Conservation (phyloP, 2,329 filamentous ascomycete genomes). For the Bipolaris victoriae region DNA sequence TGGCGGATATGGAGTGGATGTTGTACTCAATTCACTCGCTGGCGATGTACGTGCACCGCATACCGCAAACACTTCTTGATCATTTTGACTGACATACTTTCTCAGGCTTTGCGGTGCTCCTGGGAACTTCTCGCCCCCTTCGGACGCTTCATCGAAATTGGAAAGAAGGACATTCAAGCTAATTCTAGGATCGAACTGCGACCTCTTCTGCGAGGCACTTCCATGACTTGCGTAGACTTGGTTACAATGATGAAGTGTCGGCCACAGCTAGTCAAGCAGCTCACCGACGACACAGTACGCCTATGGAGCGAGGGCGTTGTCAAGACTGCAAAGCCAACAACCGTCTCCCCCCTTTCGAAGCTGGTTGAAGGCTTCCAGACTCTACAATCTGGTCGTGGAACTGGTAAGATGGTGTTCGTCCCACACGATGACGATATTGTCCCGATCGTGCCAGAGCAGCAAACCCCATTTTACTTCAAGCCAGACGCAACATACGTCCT, state of each 20-base stretch:
- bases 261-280: not conserved
- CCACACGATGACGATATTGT: constrained; percentile 21
- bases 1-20: not conserved
- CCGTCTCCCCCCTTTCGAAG: not conserved
- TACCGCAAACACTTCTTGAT: not conserved
- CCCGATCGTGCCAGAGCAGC: constrained; percentile 1
- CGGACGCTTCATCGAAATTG: constrained; percentile 21
- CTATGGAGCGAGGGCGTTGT: constrained; percentile 3
- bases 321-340: constrained; percentile 3
- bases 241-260: constrained; percentile 2
- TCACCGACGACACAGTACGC: not conserved
- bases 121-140: constrained; percentile 53
- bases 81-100: not conserved
- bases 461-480: not conserved
- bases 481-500: constrained; percentile 26
- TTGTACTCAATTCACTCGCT: constrained; percentile 7
- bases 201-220: constrained; percentile 7
- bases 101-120: constrained; percentile 36
- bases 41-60: constrained; percentile 1
- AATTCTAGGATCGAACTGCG: constrained; percentile 17
- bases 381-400: constrained; percentile 1
- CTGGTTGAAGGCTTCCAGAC: constrained; percentile 3
- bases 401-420: constrained; percentile 46
- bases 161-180: constrained; percentile 18
- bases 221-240: constrained; percentile 11